Conservation (phyloP, 768 basidiomycete species). For the Lentinula raphanica region DNA sequence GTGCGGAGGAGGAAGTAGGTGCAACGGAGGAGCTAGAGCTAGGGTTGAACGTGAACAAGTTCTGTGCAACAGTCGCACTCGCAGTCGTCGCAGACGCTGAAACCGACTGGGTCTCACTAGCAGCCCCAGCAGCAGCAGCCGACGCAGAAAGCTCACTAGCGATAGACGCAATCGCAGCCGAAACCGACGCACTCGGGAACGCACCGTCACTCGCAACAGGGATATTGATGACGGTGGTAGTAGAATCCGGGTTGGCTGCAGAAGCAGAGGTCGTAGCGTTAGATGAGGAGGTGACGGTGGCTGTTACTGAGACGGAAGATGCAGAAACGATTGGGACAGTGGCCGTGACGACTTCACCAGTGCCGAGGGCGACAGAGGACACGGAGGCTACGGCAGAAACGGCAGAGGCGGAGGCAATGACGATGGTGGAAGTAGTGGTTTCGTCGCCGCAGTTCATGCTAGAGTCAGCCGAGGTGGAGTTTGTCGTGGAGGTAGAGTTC, state of each 20-base stretch:
- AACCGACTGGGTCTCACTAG: too few relatives aligned
- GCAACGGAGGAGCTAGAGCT: not conserved
- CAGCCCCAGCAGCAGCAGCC: not conserved
- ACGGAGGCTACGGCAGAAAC: not conserved
- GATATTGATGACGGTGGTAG: not conserved
- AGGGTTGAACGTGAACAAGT: not conserved
- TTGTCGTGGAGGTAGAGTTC: not conserved
- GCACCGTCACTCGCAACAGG: not conserved
- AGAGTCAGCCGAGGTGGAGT: not conserved
- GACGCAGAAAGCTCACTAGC: not conserved
- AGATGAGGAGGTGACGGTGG: slow-evolving; percentile 2
- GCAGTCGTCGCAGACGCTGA: not conserved
- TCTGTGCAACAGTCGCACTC: not conserved
- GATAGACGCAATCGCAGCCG: not conserved
- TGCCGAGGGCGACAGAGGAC: not conserved
- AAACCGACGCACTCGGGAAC: not conserved
- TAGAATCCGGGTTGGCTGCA: not conserved
- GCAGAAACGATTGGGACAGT: not conserved
- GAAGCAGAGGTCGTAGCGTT: not conserved
- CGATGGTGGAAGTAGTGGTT: not conserved
- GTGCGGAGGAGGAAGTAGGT: not conserved
- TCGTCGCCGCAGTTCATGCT: not conserved
- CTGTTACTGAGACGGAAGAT: not conserved
- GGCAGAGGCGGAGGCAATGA: not conserved
- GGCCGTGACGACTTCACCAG: not conserved